Percentiles rank a stretch among this genome's conserved stretches.
Evolutionary conservation across 1,139 yeast species (phyloP).

Genomic region (Yamadazyma pseudoaaseri): DNA sequence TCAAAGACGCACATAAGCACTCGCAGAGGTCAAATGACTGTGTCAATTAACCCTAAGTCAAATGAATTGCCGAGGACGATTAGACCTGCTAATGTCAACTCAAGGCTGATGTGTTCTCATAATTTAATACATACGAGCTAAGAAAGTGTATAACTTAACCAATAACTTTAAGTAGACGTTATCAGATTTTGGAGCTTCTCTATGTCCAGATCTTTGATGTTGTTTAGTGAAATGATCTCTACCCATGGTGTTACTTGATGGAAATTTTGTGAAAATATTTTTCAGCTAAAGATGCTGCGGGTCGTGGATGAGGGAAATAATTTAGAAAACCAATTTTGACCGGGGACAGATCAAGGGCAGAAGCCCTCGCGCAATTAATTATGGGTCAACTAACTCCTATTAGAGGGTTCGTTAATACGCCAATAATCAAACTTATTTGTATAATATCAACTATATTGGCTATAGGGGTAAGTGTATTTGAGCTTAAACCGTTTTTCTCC

Average conservation of each 20-base stretch:
- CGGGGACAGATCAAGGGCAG: not conserved
- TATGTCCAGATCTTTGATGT: constrained; percentile 94
- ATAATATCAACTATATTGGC: constrained; percentile 45
- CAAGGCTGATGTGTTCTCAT: constrained; percentile 4
- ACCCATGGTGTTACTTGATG: constrained; percentile 64
- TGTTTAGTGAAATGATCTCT: constrained; percentile 96
- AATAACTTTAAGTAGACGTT: constrained; percentile 97
- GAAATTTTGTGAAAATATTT: constrained; percentile 7
- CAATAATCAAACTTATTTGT: constrained; percentile 51
- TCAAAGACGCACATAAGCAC: constrained; percentile 59
- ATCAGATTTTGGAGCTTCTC: constrained; percentile 99
- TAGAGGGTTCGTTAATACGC: constrained; percentile 60
- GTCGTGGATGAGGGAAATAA: not conserved
- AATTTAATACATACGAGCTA: constrained; percentile 83
- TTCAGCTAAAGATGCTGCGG: not conserved
- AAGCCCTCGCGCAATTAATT: constrained; percentile 2
- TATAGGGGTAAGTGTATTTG: constrained; percentile 52
- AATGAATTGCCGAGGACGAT: constrained; percentile 8
- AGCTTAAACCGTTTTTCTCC: constrained; percentile 52
- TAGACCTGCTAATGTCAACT: constrained; percentile 5
- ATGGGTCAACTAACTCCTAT: constrained; percentile 41
- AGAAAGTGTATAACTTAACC: constrained; percentile 97
- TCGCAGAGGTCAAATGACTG: constrained; percentile 60
- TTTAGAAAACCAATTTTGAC: not conserved
- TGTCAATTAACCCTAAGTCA: no score